A percentile compares a stretch with the other conserved stretches of the same genome.
Conservation (phyloP, 805 yeast genomes). For the Monosporozyma aerobia region DNA sequence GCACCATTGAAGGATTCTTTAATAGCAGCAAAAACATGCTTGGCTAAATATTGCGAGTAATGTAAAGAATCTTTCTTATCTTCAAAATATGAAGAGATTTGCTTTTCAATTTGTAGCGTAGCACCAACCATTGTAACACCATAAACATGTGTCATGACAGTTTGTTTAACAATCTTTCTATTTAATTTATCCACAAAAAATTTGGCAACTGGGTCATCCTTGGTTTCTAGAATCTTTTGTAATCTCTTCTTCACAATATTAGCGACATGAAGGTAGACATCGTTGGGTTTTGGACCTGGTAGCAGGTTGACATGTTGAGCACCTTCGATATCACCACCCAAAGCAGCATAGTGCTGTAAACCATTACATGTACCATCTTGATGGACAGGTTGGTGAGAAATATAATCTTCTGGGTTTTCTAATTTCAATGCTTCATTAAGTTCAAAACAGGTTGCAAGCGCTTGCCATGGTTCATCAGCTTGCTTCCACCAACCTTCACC, state of each 20-base stretch:
- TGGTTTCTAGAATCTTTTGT: slow-evolving; percentile 40
- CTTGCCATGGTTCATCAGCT: slow-evolving; percentile 83
- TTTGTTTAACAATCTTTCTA: slow-evolving; percentile 88
- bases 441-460: slow-evolving; percentile 61
- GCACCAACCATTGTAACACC: slow-evolving; percentile 97
- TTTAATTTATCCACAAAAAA: slow-evolving; percentile 51
- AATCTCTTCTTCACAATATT: slow-evolving; percentile 48
- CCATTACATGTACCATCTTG: slow-evolving; percentile 88
- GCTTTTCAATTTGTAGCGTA: slow-evolving; percentile 74
- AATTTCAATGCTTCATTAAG: slow-evolving; percentile 50
- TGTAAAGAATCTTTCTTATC: slow-evolving; percentile 39
- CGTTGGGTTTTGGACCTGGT: slow-evolving; percentile 66
- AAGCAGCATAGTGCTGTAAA: slow-evolving; percentile 76
- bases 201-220: slow-evolving; percentile 44
- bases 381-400: slow-evolving; percentile 71
- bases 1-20: slow-evolving; percentile 86
- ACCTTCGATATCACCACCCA: slow-evolving; percentile 79
- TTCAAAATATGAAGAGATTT: slow-evolving; percentile 52
- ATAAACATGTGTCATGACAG: slow-evolving; percentile 96
- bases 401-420: slow-evolving; percentile 53
- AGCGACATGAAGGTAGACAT: slow-evolving; percentile 68
- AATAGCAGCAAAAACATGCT: slow-evolving; percentile 71
- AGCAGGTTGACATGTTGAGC: slow-evolving; percentile 69
- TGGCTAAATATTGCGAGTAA: slow-evolving; percentile 57
- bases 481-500: slow-evolving; percentile 56